Evolutionary conservation across 192 early-diverging fungal species (phyloP), one percentile per base, ranked within the genome.

Genomic region (Gorgonomyces haynaldii): DNA sequence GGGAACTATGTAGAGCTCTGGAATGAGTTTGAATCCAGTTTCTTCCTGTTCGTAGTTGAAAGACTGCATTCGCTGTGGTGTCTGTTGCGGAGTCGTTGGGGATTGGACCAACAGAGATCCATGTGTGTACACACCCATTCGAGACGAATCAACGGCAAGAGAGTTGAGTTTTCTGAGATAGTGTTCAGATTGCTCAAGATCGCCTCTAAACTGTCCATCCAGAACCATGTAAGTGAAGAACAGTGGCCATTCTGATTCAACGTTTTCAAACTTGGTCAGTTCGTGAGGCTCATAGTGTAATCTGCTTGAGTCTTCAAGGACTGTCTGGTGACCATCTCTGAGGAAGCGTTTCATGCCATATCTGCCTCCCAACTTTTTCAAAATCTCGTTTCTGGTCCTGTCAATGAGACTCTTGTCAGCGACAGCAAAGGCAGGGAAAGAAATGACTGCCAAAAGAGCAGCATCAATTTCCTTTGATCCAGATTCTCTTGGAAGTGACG

Each of bases 181-280:
- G 48, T 84, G 74, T 23, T 84, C 67, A 0, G 78, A 81, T 41
- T 81, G 76, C 0, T 70, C 61, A 12, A 58, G 50, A 32, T 91
- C 76, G 0, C 69, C 81, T 12, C 61, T 73, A 54, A 88, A 91
- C 0, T 83, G 56, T 24, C 82, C 88, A 37, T 88, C 85, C 42
- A 91, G 57, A 42, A 91, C 76, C 60, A 88, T 64, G 56, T 91
- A 91, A 6, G 88, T 88, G 45, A 83, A 91, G 53, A 91, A 91
- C 8, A 91, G 55, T 6, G 88, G 88, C 88, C 88, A 91, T 56
- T 91, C 88, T 32, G 78, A 86, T 58, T 91, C 88, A 28, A 91
- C 77, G 41, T 80, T 61, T 50, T 88, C 84, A 65, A 91, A 91
- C 10, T 82, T 70, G 50, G 79, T 76, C 46, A 91, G 70, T 57